A percentile compares a stretch with the other conserved stretches of the same genome.
Conservation (phyloP, 345 rosid species). For the Populus tremula region DNA sequence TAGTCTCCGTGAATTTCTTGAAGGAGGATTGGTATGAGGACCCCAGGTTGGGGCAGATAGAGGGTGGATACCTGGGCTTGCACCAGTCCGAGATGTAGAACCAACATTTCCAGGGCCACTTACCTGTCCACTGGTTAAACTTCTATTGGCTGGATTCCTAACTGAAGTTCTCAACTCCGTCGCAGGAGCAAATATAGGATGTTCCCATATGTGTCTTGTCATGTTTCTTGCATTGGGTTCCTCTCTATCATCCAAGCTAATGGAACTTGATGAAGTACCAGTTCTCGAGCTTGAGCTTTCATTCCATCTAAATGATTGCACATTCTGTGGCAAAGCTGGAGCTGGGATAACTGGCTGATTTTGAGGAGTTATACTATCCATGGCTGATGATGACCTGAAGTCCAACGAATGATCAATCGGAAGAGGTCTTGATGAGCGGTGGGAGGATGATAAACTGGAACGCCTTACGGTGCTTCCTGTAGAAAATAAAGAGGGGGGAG, state of each 20-base stretch:
- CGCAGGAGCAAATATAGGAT: constrained; percentile 48
- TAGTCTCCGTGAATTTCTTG: constrained; percentile 55
- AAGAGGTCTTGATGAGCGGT: constrained; percentile 40
- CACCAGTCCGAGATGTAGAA: constrained; percentile 45
- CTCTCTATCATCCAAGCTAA: constrained; percentile 40
- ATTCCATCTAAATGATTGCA: constrained; percentile 55
- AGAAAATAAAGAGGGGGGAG: constrained; percentile 42
- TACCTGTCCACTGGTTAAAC: constrained; percentile 26
- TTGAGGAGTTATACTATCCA: constrained; percentile 34
- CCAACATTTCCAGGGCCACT: constrained; percentile 47
- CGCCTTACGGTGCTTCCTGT: constrained; percentile 44
- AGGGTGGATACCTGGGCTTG: constrained; percentile 48
- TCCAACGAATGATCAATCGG: constrained; percentile 47
- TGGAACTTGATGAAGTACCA: constrained; percentile 39
- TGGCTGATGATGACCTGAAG: constrained; percentile 37
- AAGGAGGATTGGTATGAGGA: constrained; percentile 48
- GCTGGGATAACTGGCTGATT: constrained; percentile 39
- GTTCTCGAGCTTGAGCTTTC: constrained; percentile 44
- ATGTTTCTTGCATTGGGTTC: constrained; percentile 45
- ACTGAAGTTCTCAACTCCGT: constrained; percentile 42
- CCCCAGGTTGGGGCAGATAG: constrained; percentile 44
- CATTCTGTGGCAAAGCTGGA: constrained; percentile 49
- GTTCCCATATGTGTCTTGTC: constrained; percentile 43
- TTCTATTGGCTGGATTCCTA: constrained; percentile 42
- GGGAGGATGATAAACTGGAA: constrained; percentile 39